Conservation (phyloP, 208 protist genomes). For the Trypanosoma brucei region DNA sequence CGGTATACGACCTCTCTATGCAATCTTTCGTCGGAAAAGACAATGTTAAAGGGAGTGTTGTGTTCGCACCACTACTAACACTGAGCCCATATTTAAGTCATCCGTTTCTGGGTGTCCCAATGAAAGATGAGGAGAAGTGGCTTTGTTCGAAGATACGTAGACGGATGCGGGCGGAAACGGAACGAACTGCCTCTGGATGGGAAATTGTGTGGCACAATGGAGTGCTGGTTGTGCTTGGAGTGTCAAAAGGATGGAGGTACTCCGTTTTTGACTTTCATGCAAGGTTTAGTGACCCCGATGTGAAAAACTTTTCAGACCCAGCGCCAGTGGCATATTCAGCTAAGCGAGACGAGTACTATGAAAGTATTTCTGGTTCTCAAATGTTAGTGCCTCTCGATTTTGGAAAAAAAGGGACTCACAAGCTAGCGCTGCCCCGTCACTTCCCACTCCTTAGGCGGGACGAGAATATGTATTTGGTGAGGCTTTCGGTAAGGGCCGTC, state of each 20-base stretch:
- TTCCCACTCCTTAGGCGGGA: constrained; percentile 3
- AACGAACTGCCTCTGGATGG: neutral
- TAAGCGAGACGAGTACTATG: constrained; percentile 1
- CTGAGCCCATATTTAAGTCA: constrained; percentile 12
- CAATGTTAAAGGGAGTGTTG: neutral
- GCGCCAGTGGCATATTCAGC: constrained; percentile 1
- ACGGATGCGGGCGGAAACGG: neutral
- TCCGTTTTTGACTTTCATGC: constrained; percentile 17
- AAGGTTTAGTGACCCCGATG: constrained; percentile 10
- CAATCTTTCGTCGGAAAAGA: neutral
- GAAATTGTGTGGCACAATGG: constrained; percentile 19
- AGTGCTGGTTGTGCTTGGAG: constrained; percentile 5
- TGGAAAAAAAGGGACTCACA: neutral
- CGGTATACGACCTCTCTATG: constrained; percentile 23
- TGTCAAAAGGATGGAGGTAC: neutral
- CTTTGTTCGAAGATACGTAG: constrained; percentile 5
- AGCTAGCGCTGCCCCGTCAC: constrained; percentile 4
- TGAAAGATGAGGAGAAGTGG: neutral
- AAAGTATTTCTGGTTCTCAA: neutral
- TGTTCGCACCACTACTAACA: constrained; percentile 13
- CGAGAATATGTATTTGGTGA: constrained; percentile 1
- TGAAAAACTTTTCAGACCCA: neutral
- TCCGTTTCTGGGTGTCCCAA: constrained; percentile 1
- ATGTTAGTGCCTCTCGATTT: neutral
- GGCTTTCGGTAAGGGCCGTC: neutral